Conservation (phyloP, 2,329 filamentous ascomycete species). For the Phialocephala subalpina region DNA sequence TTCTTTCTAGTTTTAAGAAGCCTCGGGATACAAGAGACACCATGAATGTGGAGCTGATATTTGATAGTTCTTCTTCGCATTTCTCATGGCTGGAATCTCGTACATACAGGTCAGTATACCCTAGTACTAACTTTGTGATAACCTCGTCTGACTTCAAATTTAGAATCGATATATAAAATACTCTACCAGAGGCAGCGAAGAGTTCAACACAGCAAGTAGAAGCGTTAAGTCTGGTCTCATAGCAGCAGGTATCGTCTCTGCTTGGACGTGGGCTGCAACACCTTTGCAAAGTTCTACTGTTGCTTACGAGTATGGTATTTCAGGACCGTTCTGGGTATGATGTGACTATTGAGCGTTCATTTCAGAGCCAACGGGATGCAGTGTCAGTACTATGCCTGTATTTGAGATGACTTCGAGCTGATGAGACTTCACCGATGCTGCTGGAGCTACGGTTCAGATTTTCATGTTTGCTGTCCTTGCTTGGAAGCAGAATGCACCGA, state of each 20-base stretch:
- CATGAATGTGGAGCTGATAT: neutral
- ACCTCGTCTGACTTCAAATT: neutral
- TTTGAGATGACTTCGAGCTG: neutral
- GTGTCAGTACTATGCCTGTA: neutral
- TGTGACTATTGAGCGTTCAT: too few species aligned
- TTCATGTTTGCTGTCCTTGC: conserved; percentile 4
- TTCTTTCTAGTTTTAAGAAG: neutral
- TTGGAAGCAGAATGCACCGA: conserved; percentile 38
- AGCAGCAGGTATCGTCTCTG: conserved; percentile 2
- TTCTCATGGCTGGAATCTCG: neutral
- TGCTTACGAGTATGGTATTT: conserved; percentile 7
- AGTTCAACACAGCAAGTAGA: conserved; percentile 2
- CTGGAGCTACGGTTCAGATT: conserved; percentile 5
- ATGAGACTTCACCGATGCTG: neutral
- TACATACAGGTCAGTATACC: neutral
- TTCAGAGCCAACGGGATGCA: neutral
- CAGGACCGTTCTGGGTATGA: conserved; percentile 3
- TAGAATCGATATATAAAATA: conserved; percentile 2
- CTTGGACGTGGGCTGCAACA: conserved; percentile 7
- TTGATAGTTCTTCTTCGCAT: conserved; percentile 2
- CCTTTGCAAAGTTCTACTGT: conserved; percentile 1
- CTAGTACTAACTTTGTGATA: neutral
- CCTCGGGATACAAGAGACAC: neutral
- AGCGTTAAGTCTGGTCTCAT: conserved; percentile 1
- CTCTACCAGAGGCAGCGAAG: neutral